Evolutionary conservation across 2,329 filamentous ascomycete species (phyloP).

Genomic region (Tolypocladium capitatum): DNA sequence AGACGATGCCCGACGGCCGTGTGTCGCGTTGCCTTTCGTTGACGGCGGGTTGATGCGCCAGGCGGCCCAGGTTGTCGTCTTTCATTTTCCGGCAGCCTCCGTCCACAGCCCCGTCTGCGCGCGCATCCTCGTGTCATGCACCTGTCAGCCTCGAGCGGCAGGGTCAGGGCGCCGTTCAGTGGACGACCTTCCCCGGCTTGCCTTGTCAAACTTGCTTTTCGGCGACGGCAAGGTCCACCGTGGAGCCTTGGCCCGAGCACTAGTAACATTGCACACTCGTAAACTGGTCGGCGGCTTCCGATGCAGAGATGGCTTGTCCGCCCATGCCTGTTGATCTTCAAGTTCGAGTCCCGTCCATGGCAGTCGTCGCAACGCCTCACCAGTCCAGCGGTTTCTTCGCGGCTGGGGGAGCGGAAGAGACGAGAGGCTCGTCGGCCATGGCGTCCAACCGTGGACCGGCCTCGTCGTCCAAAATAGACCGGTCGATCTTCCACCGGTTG

Average conservation of each 20-base stretch:
- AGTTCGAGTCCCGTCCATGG: not conserved
- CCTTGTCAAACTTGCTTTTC: not conserved
- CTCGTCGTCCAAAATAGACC: slow-evolving; percentile 20
- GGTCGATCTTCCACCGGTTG: slow-evolving; percentile 20
- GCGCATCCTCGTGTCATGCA: not conserved
- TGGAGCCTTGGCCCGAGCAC: not conserved
- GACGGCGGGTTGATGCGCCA: not conserved
- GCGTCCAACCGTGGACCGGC: slow-evolving; percentile 13
- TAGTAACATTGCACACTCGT: not conserved
- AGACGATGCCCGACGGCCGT: not conserved
- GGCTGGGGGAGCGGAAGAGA: slow-evolving; percentile 9
- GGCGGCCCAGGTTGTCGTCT: not conserved
- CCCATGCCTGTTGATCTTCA: no score
- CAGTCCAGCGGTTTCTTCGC: slow-evolving; percentile 23
- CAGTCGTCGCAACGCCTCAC: slow-evolving; percentile 12
- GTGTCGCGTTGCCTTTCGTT: not conserved
- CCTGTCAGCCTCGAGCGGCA: not conserved
- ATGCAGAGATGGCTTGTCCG: not conserved
- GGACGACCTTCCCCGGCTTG: not conserved
- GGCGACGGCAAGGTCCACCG: not conserved
- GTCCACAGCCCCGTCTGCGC: not conserved
- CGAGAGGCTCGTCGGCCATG: slow-evolving; percentile 14
- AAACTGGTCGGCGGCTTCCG: not conserved
- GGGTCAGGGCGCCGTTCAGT: not conserved
- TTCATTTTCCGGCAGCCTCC: not conserved